These are phyloP conservation scores for Magnusiomyces magnusii DNA, from an alignment of 1,139 yeast species.

Conservation along the genomic window DNA sequence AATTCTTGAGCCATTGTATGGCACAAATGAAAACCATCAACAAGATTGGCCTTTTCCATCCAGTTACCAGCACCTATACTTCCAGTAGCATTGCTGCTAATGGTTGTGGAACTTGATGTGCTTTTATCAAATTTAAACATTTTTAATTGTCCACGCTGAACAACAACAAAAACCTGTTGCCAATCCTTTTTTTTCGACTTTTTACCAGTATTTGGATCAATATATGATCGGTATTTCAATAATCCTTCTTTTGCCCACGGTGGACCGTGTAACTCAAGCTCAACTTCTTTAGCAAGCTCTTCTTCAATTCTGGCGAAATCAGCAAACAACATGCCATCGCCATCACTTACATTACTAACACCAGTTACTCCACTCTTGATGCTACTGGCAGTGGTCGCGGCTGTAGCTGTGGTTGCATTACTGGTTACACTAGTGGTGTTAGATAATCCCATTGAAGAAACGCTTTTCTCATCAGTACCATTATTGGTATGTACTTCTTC, in stretches of 20 bases:
- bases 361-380: background rate
- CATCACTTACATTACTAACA: background rate
- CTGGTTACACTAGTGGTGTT: background rate
- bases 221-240: slow-evolving; percentile 42
- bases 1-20: slow-evolving; percentile 30
- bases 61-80: slow-evolving; percentile 2
- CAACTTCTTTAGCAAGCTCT: slow-evolving; percentile 42
- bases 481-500: slow-evolving; percentile 9
- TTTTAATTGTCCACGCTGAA: slow-evolving; percentile 33
- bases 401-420: background rate
- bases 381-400: background rate
- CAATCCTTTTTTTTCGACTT: slow-evolving; percentile 28
- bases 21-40: slow-evolving; percentile 28
- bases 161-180: slow-evolving; percentile 32
- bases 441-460: background rate
- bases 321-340: slow-evolving; percentile 20
- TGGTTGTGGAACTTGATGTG: background rate
- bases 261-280: slow-evolving; percentile 59
- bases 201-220: slow-evolving; percentile 31
- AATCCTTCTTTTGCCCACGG: slow-evolving; percentile 75
- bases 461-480: background rate
- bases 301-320: slow-evolving; percentile 28
- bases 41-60: slow-evolving; percentile 16
- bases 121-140: slow-evolving; percentile 27
- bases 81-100: slow-evolving; percentile 47